Conservation (phyloP, 177 flowering plant genomes). For the Tripterygium wilfordii region DNA sequence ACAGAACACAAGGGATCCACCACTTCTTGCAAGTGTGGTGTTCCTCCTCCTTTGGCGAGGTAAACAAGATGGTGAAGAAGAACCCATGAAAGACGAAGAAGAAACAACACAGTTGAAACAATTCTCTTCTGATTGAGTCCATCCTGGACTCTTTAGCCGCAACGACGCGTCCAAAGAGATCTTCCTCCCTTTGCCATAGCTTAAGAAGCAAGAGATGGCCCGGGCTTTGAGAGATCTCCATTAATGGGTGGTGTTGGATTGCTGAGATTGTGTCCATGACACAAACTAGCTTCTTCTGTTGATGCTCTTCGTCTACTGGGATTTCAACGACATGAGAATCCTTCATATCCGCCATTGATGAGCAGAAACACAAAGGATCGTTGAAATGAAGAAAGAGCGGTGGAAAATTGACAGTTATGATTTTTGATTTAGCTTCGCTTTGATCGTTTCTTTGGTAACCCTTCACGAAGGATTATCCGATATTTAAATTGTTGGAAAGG, state of each 20-base stretch:
- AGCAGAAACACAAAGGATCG: background rate
- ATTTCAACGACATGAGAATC: constrained; percentile 73
- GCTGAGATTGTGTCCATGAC: constrained; percentile 20
- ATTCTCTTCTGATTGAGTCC: constrained; percentile 35
- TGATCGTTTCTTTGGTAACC: too few species aligned
- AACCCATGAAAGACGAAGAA: constrained; percentile 63
- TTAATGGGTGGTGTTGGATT: constrained; percentile 76
- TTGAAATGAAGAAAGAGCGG: background rate
- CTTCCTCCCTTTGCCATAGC: constrained; percentile 89
- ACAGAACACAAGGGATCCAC: constrained; percentile 68
- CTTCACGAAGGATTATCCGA: too few species aligned
- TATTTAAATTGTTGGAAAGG: too few species aligned
- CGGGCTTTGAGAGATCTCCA: constrained; percentile 82
- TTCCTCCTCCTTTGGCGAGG: constrained; percentile 27
- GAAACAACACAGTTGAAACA: constrained; percentile 71
- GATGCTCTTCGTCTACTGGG: constrained; percentile 56
- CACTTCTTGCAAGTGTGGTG: constrained; percentile 34
- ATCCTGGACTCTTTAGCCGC: constrained; percentile 49
- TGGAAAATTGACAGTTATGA: too few species aligned
- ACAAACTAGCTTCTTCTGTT: constrained; percentile 18
- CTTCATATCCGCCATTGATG: constrained; percentile 48
- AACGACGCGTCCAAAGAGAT: constrained; percentile 40
- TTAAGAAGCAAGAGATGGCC: constrained; percentile 93
- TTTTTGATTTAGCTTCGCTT: too few species aligned
- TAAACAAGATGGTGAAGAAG: constrained; percentile 53